Percentiles rank a stretch among this genome's conserved stretches.
Conservation (phyloP, 495 filamentous ascomycete species). For the Xylaria intraflava region DNA sequence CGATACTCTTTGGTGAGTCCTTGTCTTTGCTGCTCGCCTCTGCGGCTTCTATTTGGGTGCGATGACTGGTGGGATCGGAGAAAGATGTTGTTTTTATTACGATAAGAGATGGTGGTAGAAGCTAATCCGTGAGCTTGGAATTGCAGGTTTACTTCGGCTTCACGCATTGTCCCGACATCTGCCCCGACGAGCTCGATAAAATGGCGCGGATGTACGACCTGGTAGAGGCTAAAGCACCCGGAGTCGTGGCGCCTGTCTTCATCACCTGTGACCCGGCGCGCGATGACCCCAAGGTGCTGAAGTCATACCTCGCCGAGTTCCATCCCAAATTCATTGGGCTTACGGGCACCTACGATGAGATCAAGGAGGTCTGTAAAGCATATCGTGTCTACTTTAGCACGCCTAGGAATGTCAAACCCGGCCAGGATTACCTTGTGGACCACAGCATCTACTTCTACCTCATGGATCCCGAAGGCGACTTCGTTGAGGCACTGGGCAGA, state of each 20-base stretch:
- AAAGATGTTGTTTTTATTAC: background rate
- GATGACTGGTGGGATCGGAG: background rate
- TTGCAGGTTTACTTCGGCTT: conserved; percentile 89
- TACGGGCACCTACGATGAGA: conserved; percentile 87
- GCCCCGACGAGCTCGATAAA: conserved; percentile 97
- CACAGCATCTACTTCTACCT: conserved; percentile 99
- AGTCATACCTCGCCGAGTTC: conserved; percentile 84
- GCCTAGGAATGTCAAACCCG: conserved; percentile 75
- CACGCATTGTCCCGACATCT: conserved; percentile 97
- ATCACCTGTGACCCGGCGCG: conserved; percentile 92
- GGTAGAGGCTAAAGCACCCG: conserved; percentile 48
- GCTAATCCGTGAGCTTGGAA: background rate
- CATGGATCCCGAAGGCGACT: conserved; percentile 98
- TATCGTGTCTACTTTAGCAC: conserved; percentile 98
- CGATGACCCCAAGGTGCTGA: conserved; percentile 77
- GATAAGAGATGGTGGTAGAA: background rate
- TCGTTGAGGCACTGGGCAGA: conserved; percentile 91
- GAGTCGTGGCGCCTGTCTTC: conserved; percentile 61
- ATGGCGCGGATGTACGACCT: conserved; percentile 91
- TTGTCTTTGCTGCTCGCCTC: background rate
- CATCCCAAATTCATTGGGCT: conserved; percentile 81
- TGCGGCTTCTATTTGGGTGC: background rate
- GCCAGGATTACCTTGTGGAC: conserved; percentile 95
- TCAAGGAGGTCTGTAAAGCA: conserved; percentile 85
- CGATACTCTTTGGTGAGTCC: conserved; percentile 63